Conservation (phyloP, 352 stramenopile genomes). For the Phytophthora melonis region DNA sequence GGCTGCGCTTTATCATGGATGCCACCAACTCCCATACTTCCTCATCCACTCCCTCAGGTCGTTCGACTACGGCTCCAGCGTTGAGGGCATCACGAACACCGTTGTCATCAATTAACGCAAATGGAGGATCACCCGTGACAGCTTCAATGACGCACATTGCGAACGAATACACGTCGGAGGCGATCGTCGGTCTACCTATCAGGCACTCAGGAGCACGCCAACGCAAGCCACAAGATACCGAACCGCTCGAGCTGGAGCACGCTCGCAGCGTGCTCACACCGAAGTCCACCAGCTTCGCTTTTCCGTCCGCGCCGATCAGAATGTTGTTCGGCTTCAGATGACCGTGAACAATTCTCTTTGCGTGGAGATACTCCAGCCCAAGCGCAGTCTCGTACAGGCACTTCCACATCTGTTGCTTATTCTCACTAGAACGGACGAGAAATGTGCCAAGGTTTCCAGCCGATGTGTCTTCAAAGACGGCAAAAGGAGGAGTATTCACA, state of each 20-base stretch:
- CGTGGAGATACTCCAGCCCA: constrained; percentile 59
- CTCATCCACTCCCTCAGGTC: constrained; percentile 24
- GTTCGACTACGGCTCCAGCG: not conserved
- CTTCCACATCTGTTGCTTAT: not conserved
- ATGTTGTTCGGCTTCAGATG: constrained; percentile 71
- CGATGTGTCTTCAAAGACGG: not conserved
- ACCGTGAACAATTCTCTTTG: constrained; percentile 59
- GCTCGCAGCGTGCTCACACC: constrained; percentile 7
- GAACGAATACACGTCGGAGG: constrained; percentile 45
- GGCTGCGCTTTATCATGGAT: too few species aligned
- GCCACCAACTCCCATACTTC: constrained; percentile 29
- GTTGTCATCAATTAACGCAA: constrained; percentile 1
- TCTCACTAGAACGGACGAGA: not conserved
- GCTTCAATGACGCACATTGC: constrained; percentile 46
- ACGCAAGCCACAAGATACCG: constrained; percentile 10
- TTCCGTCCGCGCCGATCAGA: constrained; percentile 30
- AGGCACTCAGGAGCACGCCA: constrained; percentile 47
- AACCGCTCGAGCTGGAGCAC: not conserved
- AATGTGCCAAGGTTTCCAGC: not conserved
- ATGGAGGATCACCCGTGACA: constrained; percentile 30
- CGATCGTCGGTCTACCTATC: constrained; percentile 22
- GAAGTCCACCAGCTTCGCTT: constrained; percentile 39
- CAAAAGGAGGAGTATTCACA: not conserved
- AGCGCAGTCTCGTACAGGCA: not conserved
- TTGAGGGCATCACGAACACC: too few species aligned